These are phyloP conservation scores for Canariomyces notabilis DNA, from an alignment of 2,329 filamentous ascomycete genomes.

Conservation along the genomic window DNA sequence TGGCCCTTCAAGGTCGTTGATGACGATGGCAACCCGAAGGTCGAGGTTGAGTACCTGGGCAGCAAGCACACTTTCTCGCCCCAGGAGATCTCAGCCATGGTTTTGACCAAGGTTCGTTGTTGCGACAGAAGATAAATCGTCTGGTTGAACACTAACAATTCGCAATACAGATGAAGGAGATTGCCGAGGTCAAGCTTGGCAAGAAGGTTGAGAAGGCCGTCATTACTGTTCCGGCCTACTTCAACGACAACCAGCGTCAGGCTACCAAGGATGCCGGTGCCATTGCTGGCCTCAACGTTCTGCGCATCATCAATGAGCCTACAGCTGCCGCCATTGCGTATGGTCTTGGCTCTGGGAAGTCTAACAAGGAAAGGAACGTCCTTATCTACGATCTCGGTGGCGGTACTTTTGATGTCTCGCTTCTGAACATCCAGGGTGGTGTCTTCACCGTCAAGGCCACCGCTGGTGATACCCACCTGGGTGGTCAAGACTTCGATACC, in stretches of 20 bases:
- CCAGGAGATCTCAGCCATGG: slow-evolving; percentile 99
- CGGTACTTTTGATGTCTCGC: slow-evolving; percentile 99
- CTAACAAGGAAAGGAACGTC: slow-evolving; percentile 96
- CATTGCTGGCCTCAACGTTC: slow-evolving; percentile 94
- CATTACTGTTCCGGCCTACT: slow-evolving; percentile 98
- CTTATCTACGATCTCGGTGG: slow-evolving; percentile 99
- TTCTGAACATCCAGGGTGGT: slow-evolving; percentile 97
- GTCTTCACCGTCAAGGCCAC: slow-evolving; percentile 99
- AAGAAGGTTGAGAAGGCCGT: slow-evolving; percentile 99
- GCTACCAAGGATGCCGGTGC: slow-evolving; percentile 99
- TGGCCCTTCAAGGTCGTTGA: slow-evolving; percentile 99
- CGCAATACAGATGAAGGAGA: slow-evolving; percentile 84
- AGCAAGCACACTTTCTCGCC: slow-evolving; percentile 95
- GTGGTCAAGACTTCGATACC: slow-evolving; percentile 94
- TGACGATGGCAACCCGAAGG: slow-evolving; percentile 79
- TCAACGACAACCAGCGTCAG: slow-evolving; percentile 99
- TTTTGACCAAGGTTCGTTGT: slow-evolving; percentile 79
- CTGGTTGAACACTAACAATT: slow-evolving; percentile 6
- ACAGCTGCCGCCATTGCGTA: slow-evolving; percentile 98
- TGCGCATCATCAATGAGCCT: slow-evolving; percentile 99
- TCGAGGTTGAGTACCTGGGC: slow-evolving; percentile 92
- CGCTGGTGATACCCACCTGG: slow-evolving; percentile 93
- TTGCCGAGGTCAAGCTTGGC: slow-evolving; percentile 95
- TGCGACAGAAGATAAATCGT: not conserved
- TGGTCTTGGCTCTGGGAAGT: slow-evolving; percentile 91